Evolutionary conservation across 2,329 filamentous ascomycete genomes (phyloP), one percentile per base, ranked within the genome.

Genomic region (Zopfia rhizophila): DNA sequence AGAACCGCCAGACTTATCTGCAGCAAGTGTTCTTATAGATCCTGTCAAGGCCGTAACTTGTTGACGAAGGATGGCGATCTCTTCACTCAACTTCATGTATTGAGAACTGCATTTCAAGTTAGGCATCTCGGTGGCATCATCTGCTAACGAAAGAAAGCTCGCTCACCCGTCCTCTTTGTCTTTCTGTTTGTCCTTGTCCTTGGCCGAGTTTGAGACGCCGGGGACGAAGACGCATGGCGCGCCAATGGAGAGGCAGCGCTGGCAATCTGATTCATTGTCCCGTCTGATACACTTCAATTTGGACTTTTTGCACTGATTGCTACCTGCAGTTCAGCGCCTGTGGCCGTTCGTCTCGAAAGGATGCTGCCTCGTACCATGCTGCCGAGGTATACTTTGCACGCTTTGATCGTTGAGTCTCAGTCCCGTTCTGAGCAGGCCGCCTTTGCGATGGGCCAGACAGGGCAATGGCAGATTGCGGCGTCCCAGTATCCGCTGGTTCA

Each of bases 361-460:
- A 31, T 24, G 14, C 3, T 8, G 7, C 12, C n/a, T 30, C n/a
- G 24, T 41, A 60, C 56, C 57, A 60, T 13, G 57, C 55, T 19
- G 53, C 41, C 27, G 51, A 45, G 5, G 57, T 53, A 27, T 60
- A 60, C 24, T 60, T 60, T 4, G 55, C 57, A 24, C 57, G 55
- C 28, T 60, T 60, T 18, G 18, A 7, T n/a, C 24, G n/a, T 7
- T n/a, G 43, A 24, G 30, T 41, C 19, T 48, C 48, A 22, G 48
- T 35, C 13, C 21, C 24, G 5, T 55, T 45, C 29, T 47, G 53
- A 24, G 39, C 27, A 11, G 49, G 47, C n/a, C 55, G 44, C 38
- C 52, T 58, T 12, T 48, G 50, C 6, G 48, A 50, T 4, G 45
- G n/a, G n/a, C n/a, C n/a, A n/a, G n/a, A n/a, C n/a, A n/a, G n/a